These are phyloP conservation scores for Adansonia madagascariensis DNA, from an alignment of 441 rosid species.

Conservation along the genomic window DNA sequence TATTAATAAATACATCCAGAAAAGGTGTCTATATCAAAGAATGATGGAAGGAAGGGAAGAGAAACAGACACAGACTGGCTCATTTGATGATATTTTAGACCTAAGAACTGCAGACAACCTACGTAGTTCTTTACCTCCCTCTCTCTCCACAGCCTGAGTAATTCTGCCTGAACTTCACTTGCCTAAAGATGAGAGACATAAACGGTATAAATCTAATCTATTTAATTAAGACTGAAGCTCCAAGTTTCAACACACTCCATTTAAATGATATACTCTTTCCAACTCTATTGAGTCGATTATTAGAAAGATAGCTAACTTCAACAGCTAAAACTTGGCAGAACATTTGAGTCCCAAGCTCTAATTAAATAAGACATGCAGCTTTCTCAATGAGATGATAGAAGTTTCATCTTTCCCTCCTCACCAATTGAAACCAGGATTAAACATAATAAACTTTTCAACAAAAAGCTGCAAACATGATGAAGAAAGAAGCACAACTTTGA, in stretches of 20 bases:
- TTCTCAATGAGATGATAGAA: background rate
- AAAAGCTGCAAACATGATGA: background rate
- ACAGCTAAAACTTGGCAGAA: background rate
- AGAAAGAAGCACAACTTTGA: slow-evolving; percentile 13
- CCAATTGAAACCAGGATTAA: background rate
- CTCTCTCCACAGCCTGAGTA: background rate
- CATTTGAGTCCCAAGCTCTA: background rate
- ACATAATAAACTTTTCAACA: background rate
- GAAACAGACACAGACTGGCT: background rate
- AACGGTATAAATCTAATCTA: background rate
- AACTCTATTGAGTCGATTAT: background rate
- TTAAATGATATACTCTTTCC: background rate
- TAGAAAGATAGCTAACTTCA: slow-evolving; percentile 7
- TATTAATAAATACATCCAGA: slow-evolving; percentile 22
- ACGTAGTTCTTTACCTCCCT: background rate
- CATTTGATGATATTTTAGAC: background rate
- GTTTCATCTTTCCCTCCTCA: slow-evolving; percentile 15
- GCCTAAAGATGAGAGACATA: background rate
- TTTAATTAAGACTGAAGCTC: background rate
- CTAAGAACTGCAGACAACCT: background rate
- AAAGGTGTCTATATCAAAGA: slow-evolving; percentile 9
- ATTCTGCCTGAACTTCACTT: slow-evolving; percentile 17
- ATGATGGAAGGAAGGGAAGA: background rate
- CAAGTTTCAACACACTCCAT: background rate
- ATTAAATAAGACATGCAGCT: background rate